A percentile compares a stretch with the other conserved stretches of the same genome.
phyloP scores from a whole-genome alignment of 441 rosid genomes.

The Omphalea diandra region DNA sequence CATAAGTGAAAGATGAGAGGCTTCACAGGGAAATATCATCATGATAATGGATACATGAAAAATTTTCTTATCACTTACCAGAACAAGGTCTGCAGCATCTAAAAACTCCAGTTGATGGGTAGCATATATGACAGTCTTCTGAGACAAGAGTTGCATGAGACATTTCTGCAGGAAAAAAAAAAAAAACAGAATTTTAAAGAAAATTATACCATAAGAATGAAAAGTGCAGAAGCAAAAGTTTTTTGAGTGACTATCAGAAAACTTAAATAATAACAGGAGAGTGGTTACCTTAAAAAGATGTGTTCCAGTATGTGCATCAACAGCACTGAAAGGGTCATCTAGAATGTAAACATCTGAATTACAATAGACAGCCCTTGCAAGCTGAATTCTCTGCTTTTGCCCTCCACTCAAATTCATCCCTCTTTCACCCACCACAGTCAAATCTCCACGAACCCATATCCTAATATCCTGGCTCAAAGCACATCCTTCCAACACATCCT shows the following conservation, averaged over 20 bases:
- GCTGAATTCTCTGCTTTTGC: constrained; percentile 71
- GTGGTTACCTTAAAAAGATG: constrained; percentile 57
- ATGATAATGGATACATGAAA: not conserved
- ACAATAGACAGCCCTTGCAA: constrained; percentile 63
- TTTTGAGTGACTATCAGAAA: not conserved
- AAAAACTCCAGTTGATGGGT: constrained; percentile 79
- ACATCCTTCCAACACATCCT: constrained; percentile 49
- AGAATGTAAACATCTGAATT: constrained; percentile 65
- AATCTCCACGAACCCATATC: constrained; percentile 46
- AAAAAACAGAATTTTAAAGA: not conserved
- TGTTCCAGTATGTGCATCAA: constrained; percentile 69
- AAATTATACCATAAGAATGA: not conserved
- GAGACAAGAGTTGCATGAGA: constrained; percentile 49
- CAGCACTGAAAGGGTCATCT: constrained; percentile 84
- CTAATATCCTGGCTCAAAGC: constrained; percentile 50
- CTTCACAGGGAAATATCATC: not conserved
- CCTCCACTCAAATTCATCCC: constrained; percentile 77
- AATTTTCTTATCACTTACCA: constrained; percentile 36
- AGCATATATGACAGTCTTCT: constrained; percentile 61
- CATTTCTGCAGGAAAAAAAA: constrained; percentile 53
- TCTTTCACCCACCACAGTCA: constrained; percentile 53
- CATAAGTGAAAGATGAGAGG: constrained; percentile 1
- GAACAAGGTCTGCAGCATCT: constrained; percentile 64
- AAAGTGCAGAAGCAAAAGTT: not conserved
- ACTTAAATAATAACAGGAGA: not conserved